Evolutionary conservation across 2,329 filamentous ascomycete species (phyloP).

Genomic region (Cercospora canescens): DNA sequence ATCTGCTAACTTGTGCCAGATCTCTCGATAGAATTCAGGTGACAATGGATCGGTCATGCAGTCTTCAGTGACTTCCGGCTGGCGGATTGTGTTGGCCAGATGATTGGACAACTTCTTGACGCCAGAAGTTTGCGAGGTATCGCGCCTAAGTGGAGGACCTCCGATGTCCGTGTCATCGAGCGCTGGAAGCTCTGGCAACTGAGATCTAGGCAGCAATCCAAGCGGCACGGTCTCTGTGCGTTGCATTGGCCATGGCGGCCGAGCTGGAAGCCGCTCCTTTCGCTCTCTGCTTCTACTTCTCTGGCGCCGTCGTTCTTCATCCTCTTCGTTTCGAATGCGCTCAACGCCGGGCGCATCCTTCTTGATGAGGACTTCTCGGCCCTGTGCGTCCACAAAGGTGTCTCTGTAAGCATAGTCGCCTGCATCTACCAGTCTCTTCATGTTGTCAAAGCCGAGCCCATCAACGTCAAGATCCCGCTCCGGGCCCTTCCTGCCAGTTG

Average conservation of each 20-base stretch:
- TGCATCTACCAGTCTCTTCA: constrained; percentile 50
- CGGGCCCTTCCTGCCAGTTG: constrained; percentile 16
- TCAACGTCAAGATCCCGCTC: constrained; percentile 72
- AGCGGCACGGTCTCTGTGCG: constrained; percentile 66
- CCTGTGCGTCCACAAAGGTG: constrained; percentile 59
- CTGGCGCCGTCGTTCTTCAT: constrained; percentile 36
- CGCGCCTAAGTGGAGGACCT: constrained; percentile 64
- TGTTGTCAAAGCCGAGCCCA: constrained; percentile 74
- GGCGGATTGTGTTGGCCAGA: constrained; percentile 65
- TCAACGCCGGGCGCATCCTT: constrained; percentile 64
- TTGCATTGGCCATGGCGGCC: constrained; percentile 35
- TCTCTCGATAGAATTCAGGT: constrained; percentile 78
- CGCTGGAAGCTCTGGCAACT: constrained; percentile 68
- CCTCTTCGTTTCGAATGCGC: constrained; percentile 43
- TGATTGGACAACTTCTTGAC: constrained; percentile 45
- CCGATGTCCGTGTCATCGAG: constrained; percentile 81
- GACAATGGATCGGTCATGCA: constrained; percentile 93
- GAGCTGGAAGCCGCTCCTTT: constrained; percentile 32
- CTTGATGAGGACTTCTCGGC: constrained; percentile 69
- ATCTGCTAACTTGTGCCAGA: constrained; percentile 82
- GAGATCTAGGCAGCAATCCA: constrained; percentile 66
- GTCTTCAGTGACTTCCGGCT: constrained; percentile 76
- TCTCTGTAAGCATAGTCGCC: constrained; percentile 34
- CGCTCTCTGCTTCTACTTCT: constrained; percentile 35
- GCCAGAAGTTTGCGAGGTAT: constrained; percentile 46